Evolutionary conservation across 2,329 filamentous ascomycete species (phyloP).

Genomic region (Neurospora sp.): DNA sequence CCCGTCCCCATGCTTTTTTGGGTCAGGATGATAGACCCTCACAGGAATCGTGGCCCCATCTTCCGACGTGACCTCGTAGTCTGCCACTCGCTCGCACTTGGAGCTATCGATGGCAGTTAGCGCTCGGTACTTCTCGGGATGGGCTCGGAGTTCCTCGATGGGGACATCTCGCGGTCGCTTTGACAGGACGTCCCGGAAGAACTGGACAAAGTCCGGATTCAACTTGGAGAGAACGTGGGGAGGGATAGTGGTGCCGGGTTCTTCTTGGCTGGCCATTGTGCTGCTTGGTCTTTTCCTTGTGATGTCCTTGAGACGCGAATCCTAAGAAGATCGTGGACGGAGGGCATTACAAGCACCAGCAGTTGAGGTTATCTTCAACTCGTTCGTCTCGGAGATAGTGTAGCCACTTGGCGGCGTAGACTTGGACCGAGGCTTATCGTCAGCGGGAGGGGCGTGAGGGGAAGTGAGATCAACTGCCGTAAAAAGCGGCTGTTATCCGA

Average conservation of each 20-base stretch:
- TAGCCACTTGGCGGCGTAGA: not conserved
- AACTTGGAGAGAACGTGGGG: conserved; percentile 19
- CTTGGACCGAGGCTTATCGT: not conserved
- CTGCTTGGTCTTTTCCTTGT: not conserved
- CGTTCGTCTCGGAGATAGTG: not conserved
- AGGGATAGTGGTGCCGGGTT: not conserved
- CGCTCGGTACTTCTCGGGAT: conserved; percentile 19
- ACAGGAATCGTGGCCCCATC: conserved; percentile 22
- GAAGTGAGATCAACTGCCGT: not conserved
- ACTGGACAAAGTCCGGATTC: conserved; percentile 23
- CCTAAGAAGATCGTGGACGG: not conserved
- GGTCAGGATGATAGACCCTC: conserved; percentile 25
- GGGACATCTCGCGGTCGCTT: conserved; percentile 14
- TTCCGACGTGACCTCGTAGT: conserved; percentile 19
- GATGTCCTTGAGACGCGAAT: too few relatives aligned
- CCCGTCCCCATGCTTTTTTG: conserved; percentile 19
- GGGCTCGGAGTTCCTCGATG: conserved; percentile 23
- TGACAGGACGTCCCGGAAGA: conserved; percentile 18
- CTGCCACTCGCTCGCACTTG: conserved; percentile 20
- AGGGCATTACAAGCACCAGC: not conserved
- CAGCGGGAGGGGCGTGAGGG: not conserved
- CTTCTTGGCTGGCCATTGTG: not conserved
- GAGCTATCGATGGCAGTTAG: conserved; percentile 21
- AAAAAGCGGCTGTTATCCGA: not conserved
- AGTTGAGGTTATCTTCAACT: not conserved